Conservation (phyloP, 805 yeast genomes). For the Torulaspora franciscae region DNA sequence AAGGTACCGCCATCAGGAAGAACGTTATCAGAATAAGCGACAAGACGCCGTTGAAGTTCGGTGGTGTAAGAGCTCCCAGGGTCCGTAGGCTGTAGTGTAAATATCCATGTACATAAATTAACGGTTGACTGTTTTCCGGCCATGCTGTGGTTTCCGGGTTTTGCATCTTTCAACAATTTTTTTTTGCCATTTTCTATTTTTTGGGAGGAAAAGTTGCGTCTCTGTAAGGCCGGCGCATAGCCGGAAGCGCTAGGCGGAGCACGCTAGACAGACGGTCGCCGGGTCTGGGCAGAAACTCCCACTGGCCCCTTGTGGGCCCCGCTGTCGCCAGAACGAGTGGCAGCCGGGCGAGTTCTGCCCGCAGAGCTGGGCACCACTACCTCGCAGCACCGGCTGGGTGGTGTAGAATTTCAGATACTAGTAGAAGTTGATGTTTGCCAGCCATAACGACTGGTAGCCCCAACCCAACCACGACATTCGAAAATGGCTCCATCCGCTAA, state of each 20-base stretch:
- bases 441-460: not conserved
- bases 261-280: not conserved
- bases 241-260: not conserved
- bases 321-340: no score
- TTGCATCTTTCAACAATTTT: not conserved
- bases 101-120: slow-evolving; percentile 3
- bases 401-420: slow-evolving; percentile 4
- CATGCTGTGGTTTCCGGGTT: not conserved
- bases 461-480: slow-evolving; percentile 16
- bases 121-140: not conserved
- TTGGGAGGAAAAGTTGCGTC: not conserved
- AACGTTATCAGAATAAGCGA: slow-evolving; percentile 69
- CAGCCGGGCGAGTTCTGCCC: not conserved
- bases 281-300: no score
- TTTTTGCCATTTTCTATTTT: not conserved
- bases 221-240: not conserved
- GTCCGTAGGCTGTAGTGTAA: slow-evolving; percentile 57
- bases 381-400: not conserved
- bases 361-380: not conserved
- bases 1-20: slow-evolving; percentile 67
- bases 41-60: slow-evolving; percentile 77
- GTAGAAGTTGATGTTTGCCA: slow-evolving; percentile 1
- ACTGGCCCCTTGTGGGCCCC: no score
- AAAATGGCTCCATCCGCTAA: slow-evolving; percentile 55
- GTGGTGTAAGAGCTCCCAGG: slow-evolving; percentile 86